Evolutionary conservation across 805 yeast species (phyloP), one percentile per base, ranked within the genome.

Genomic region (Candida sanyiensis): DNA sequence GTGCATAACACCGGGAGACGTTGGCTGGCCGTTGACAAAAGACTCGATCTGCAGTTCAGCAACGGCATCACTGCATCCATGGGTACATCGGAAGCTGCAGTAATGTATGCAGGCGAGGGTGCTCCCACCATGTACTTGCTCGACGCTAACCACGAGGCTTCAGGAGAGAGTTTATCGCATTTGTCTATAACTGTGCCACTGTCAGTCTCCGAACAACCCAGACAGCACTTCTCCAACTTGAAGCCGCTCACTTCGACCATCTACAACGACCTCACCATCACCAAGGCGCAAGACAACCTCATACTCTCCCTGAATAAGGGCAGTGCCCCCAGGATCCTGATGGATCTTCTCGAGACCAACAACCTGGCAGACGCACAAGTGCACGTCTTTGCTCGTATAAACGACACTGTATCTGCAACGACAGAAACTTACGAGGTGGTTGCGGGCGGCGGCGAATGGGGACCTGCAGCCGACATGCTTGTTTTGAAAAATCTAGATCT

Each of bases 381-480:
- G 10, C 22, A 34, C 11, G 36, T 38, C 12, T 43, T 20, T 28
- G 44, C 42, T 2, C 28, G 21, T 6, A 19, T 37, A 12, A 29
- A 28, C 12, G n/a, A 34, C 26, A 12, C 17, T 3, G 10, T 23
- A 5, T 11, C 28, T 2, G 25, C 16, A 6, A 20, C 15, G 3
- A 18, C 11, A 3, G 25, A 27, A 23, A 28, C 15, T 7, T 35
- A 37, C 24, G 29, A 40, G 16, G 28, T 43, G 7, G 24, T 40
- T 8, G 47, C 47, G 2, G 47, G 47, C 7, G 47, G 47, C 15
- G 47, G 47, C 17, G 38, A 43, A 28, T 43, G 44, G 47, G 47
- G 47, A 2, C 22, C 28, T 19, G 31, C 28, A 3, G 22, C 44
- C 9, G 28, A 32, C 4, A 10, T 35, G 3, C 19, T 43, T n/a